Evolutionary conservation across 23 red algal species (phyloP).

Genomic region (Porphyridium purpureum): DNA sequence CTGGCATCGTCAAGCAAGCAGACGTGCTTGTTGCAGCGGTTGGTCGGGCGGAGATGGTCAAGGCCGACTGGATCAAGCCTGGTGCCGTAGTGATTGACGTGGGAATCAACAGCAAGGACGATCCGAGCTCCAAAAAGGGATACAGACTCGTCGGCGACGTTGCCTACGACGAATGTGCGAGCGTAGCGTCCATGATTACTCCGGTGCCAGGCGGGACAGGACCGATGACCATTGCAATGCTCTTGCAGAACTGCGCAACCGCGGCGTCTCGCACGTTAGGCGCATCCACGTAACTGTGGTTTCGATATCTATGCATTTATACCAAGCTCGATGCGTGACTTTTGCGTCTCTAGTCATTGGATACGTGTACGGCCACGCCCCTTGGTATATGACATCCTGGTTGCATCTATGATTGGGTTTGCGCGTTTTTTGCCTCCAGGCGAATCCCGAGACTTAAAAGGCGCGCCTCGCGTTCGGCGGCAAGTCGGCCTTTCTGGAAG

Average conservation of each 20-base stretch:
- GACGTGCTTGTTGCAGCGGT: conserved; percentile 27
- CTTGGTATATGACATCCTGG: no score
- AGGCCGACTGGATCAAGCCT: conserved; percentile 29
- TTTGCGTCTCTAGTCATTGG: no score
- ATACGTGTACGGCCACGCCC: no score
- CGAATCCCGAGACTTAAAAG: no score
- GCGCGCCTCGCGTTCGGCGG: no score
- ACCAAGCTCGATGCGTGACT: no score
- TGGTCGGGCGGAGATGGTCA: conserved; percentile 9
- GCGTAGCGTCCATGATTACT: conserved; percentile 10
- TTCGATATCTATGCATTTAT: no score
- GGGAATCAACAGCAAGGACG: conserved; percentile 16
- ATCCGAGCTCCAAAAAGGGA: background rate
- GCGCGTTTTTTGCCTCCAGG: no score
- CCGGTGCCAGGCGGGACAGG: conserved; percentile 32
- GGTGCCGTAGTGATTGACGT: conserved; percentile 27
- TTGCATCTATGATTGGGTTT: no score
- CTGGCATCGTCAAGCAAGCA: conserved; percentile 5
- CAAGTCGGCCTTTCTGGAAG: no score
- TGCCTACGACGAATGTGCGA: conserved; percentile 8
- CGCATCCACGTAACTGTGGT: no score
- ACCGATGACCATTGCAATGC: conserved; percentile 39
- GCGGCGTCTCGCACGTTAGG: no score
- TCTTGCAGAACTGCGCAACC: conserved; percentile 26
- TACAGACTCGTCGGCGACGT: conserved; percentile 30